Conservation (phyloP, 2,329 filamentous ascomycete genomes). For the Neurospora sp. region DNA sequence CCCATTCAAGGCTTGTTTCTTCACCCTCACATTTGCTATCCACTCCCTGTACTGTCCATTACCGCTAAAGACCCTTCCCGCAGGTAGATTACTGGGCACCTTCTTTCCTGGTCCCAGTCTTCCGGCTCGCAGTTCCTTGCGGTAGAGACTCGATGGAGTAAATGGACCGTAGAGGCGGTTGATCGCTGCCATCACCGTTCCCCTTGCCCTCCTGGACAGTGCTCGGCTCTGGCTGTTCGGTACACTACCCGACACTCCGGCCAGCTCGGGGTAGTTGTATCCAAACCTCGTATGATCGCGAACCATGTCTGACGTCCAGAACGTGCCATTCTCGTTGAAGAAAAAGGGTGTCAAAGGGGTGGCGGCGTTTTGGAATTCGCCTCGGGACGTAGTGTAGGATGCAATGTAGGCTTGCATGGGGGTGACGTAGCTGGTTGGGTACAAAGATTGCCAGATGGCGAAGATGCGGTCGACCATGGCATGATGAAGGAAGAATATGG, state of each 20-base stretch:
- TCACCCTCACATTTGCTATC: conserved; percentile 54
- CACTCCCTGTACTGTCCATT: conserved; percentile 48
- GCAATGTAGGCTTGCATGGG: conserved; percentile 43
- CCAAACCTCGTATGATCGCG: conserved; percentile 53
- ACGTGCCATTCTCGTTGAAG: conserved; percentile 42
- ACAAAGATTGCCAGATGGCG: conserved; percentile 66
- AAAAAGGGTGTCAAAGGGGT: conserved; percentile 61
- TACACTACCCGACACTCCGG: conserved; percentile 16
- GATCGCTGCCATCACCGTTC: conserved; percentile 39
- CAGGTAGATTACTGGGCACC: neutral
- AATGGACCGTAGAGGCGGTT: conserved; percentile 51
- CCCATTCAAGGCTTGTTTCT: conserved; percentile 48
- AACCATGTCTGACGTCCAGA: conserved; percentile 57
- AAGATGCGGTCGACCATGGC: conserved; percentile 65
- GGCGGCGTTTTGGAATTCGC: conserved; percentile 41
- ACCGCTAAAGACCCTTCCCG: conserved; percentile 22
- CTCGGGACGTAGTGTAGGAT: conserved; percentile 50
- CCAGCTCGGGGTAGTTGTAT: conserved; percentile 62
- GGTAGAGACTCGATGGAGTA: conserved; percentile 26
- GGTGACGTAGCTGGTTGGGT: conserved; percentile 57
- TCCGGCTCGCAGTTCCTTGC: conserved; percentile 8
- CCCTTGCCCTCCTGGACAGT: conserved; percentile 20
- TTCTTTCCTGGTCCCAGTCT: neutral
- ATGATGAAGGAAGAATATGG: conserved; percentile 70
- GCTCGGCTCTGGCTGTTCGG: conserved; percentile 19